A percentile compares a stretch with the other conserved stretches of the same genome.
These are phyloP conservation scores for Triticum monococcum DNA, from an alignment of 176 grass and related monocot genomes.

Conservation along the genomic window DNA sequence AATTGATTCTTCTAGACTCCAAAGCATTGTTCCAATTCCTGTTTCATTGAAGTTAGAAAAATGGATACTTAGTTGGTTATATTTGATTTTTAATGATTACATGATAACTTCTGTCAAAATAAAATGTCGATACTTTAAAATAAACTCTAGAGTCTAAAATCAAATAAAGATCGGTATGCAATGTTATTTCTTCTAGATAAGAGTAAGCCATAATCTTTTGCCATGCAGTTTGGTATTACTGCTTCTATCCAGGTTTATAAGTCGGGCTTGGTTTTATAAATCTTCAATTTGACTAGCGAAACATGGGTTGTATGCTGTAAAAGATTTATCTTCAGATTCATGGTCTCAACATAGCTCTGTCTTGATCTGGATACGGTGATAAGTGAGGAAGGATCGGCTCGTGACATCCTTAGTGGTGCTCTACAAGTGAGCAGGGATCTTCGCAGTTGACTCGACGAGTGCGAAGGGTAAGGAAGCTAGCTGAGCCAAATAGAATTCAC, in stretches of 20 bases:
- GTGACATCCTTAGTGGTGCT: too few species aligned
- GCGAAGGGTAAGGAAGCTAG: too few species aligned
- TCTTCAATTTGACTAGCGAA: not conserved
- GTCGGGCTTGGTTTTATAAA: not conserved
- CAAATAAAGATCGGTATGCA: not conserved
- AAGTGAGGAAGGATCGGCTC: too few species aligned
- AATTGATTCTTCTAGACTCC: conserved; percentile 18
- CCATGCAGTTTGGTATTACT: not conserved
- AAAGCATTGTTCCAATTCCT: not conserved
- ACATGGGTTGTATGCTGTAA: not conserved
- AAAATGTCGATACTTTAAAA: not conserved
- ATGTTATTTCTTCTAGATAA: conserved; percentile 14
- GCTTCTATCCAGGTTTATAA: not conserved
- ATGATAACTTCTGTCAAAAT: not conserved
- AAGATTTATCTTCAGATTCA: not conserved
- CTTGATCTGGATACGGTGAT: too few species aligned
- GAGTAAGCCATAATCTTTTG: not conserved
- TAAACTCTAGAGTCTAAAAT: not conserved
- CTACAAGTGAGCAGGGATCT: too few species aligned
- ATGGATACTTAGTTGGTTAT: not conserved
- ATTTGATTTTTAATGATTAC: not conserved
- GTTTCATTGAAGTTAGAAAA: not conserved
- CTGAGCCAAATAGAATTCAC: too few species aligned
- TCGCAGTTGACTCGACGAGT: too few species aligned
- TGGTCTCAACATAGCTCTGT: too few species aligned